Evolutionary conservation across 139 green algal species (phyloP).

Genomic region (Chlorella sp.): DNA sequence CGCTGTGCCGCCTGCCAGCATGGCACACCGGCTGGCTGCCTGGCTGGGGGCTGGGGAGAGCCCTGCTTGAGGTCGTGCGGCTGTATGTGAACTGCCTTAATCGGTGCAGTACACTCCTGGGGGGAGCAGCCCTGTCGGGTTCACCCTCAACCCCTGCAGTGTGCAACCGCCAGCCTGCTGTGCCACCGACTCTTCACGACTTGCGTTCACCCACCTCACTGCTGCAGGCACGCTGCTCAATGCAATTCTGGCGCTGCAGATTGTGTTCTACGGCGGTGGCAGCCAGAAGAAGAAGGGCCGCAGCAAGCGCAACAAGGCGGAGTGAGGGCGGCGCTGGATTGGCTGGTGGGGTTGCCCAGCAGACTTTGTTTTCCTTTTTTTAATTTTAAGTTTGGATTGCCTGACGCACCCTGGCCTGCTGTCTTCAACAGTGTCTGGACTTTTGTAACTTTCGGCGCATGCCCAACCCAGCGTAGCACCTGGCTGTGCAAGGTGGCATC

Average conservation of each 20-base stretch:
- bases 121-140: too few relatives aligned
- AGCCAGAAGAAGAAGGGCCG: background rate
- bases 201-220: too few relatives aligned
- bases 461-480: background rate
- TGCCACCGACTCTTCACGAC: background rate
- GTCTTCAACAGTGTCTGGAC: background rate
- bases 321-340: background rate
- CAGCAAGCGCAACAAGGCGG: constrained; percentile 15
- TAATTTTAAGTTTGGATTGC: too few relatives aligned
- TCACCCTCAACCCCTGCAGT: too few relatives aligned
- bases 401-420: background rate
- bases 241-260: constrained; percentile 40
- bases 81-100: too few relatives aligned
- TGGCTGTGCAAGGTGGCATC: background rate
- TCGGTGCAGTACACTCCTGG: too few relatives aligned
- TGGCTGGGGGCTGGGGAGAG: too few relatives aligned
- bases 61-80: too few relatives aligned
- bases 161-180: background rate
- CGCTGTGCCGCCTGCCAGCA: too few relatives aligned
- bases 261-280: constrained; percentile 29
- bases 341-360: too few relatives aligned
- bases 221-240: constrained; percentile 46
- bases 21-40: too few relatives aligned
- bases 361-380: too few relatives aligned
- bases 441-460: background rate